Conservation (phyloP, 2,329 filamentous ascomycete species). For the Alternaria ethzedia region DNA sequence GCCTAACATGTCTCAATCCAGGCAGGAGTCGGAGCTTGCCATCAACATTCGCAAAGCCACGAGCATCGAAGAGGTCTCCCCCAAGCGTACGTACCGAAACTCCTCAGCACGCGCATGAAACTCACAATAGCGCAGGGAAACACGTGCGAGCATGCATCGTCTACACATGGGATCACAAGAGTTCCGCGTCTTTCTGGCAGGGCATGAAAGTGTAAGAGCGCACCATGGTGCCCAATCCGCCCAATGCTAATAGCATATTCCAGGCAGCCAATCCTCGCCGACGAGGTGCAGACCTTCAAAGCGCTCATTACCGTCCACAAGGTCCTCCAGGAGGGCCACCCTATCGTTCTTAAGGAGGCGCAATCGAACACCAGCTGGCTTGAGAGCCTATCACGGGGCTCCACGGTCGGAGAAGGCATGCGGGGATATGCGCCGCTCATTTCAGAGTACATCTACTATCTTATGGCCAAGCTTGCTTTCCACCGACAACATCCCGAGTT, state of each 20-base stretch:
- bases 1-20: constrained; percentile 26
- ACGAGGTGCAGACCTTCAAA: constrained; percentile 99
- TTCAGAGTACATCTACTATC: constrained; percentile 94
- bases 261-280: constrained; percentile 95
- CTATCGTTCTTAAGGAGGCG: constrained; percentile 83
- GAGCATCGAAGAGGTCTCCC: constrained; percentile 70
- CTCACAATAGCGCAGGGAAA: constrained; percentile 65
- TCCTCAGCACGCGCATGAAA: constrained; percentile 14
- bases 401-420: constrained; percentile 77
- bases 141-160: constrained; percentile 98
- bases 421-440: constrained; percentile 91
- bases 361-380: constrained; percentile 90
- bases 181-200: constrained; percentile 91
- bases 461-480: constrained; percentile 94
- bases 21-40: constrained; percentile 68
- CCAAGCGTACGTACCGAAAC: constrained; percentile 62
- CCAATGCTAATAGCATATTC: constrained; percentile 17
- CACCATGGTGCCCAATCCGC: background rate
- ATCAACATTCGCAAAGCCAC: constrained; percentile 73
- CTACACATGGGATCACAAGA: constrained; percentile 99
- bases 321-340: constrained; percentile 95
- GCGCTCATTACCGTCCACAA: constrained; percentile 97
- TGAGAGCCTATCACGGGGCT: constrained; percentile 85
- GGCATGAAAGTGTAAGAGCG: constrained; percentile 88
- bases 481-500: constrained; percentile 97